Evolutionary conservation across 371 early-diverging fungal genomes (phyloP), one percentile per base, ranked within the genome.

Genomic region (Nosema muscidifuracis): DNA sequence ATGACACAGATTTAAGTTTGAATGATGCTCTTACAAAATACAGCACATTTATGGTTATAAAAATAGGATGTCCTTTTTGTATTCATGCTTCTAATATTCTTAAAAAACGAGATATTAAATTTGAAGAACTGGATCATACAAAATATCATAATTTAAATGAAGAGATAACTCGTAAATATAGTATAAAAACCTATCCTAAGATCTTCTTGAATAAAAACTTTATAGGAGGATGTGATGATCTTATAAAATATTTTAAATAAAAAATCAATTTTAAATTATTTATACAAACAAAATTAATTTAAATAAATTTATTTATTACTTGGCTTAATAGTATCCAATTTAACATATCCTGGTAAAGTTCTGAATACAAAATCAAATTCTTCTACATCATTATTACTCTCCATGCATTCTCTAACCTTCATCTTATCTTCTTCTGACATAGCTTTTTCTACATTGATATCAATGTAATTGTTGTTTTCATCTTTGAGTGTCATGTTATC

Each of bases 211-310:
- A 79, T 43, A 31, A 43, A n/a, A 36, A 68, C 22, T 79, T 76
- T 69, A 50, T 79, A 22, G 79, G 79, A 16, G 79, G 79, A 69
- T 75, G 24, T 38, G 26, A 24, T 61, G 71, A 74, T 36, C 57
- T 74, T 53, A 57, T 28, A 43, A 42, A 67, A n/a, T n/a, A n/a
- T n/a, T n/a, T n/a, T n/a, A n/a, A n/a, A n/a, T n/a, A n/a, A n/a
- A n/a, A n/a, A n/a, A n/a, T n/a, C n/a, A n/a, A n/a, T n/a, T n/a
- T n/a, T n/a, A n/a, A n/a, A n/a, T n/a, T n/a, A n/a, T n/a, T n/a
- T n/a, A n/a, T n/a, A n/a, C n/a, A n/a, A n/a, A n/a, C n/a, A n/a
- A n/a, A n/a, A n/a, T n/a, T n/a, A n/a, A n/a, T 36, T 36, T 12
- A 36, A 36, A 36, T 7, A 36, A 7, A 7, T 36, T 36, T 36